Evolutionary conservation across 2,329 filamentous ascomycete genomes (phyloP).

Genomic region (Nemania diffusa): DNA sequence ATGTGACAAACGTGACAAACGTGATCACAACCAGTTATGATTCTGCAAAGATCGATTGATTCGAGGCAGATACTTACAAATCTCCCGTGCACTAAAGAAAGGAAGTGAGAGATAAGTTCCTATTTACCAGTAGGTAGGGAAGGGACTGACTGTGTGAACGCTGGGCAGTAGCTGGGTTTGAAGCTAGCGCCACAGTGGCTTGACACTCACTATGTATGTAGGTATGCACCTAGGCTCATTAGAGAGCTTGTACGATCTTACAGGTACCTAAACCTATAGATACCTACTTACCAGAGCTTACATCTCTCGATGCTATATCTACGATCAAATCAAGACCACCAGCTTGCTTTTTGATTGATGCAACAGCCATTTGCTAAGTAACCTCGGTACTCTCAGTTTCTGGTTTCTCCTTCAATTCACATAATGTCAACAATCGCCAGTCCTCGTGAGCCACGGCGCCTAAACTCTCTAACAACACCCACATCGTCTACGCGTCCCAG

Average conservation of each 20-base stretch:
- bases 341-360: not conserved
- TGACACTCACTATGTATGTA: constrained; percentile 21
- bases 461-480: constrained; percentile 67
- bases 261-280: not conserved
- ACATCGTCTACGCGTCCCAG: constrained; percentile 81
- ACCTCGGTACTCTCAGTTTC: not conserved
- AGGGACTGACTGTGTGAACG: not conserved
- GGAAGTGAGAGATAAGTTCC: too few species aligned
- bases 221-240: too few species aligned
- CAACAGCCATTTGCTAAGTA: not conserved
- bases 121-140: too few species aligned
- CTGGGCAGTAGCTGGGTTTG: not conserved
- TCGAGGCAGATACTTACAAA: not conserved
- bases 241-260: too few species aligned
- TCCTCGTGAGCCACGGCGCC: constrained; percentile 69
- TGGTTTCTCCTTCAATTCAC: constrained; percentile 11
- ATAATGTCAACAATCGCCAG: constrained; percentile 73
- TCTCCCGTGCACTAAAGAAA: not conserved
- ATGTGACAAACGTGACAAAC: not conserved
- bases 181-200: constrained; percentile 44
- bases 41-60: not conserved
- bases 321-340: not conserved
- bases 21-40: not conserved
- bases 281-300: not conserved
- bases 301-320: not conserved